Conservation (phyloP, 345 rosid species). For the Eucalyptus erythrocorys region DNA sequence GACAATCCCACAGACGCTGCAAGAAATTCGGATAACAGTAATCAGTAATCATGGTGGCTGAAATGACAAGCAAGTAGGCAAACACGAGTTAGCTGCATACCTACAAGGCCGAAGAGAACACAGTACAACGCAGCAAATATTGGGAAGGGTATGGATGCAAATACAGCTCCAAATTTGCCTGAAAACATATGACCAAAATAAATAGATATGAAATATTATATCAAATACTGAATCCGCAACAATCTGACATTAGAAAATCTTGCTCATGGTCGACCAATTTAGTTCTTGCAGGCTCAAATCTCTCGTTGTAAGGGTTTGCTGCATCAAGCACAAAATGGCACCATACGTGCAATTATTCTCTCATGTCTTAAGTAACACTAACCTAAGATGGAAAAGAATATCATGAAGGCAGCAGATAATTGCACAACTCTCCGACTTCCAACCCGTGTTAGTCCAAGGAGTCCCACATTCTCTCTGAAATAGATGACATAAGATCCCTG, state of each 20-base stretch:
- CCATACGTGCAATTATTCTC: not conserved
- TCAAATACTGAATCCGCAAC: not conserved
- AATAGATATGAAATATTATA: not conserved
- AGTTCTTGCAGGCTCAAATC: not conserved
- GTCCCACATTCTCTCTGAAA: conserved; percentile 89
- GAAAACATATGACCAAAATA: not conserved
- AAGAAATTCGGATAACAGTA: not conserved
- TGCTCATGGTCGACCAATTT: not conserved
- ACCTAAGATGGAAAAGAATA: conserved; percentile 85
- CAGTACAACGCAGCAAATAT: conserved; percentile 86
- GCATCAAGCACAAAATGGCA: not conserved
- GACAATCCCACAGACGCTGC: conserved; percentile 90
- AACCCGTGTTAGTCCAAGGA: conserved; percentile 88
- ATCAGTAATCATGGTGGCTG: not conserved
- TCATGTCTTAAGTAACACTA: not conserved
- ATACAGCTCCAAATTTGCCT: conserved; percentile 98
- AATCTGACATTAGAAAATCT: not conserved
- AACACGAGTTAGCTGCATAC: conserved; percentile 16
- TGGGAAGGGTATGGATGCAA: conserved; percentile 92
- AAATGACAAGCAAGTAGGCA: not conserved
- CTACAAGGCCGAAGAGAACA: conserved; percentile 80
- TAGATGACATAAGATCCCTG: not conserved
- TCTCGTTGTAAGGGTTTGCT: not conserved
- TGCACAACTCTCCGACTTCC: conserved; percentile 98
- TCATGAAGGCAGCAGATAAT: conserved; percentile 95